phyloP scores from a whole-genome alignment of 495 filamentous ascomycete species.

The Podospora fimiseda region DNA sequence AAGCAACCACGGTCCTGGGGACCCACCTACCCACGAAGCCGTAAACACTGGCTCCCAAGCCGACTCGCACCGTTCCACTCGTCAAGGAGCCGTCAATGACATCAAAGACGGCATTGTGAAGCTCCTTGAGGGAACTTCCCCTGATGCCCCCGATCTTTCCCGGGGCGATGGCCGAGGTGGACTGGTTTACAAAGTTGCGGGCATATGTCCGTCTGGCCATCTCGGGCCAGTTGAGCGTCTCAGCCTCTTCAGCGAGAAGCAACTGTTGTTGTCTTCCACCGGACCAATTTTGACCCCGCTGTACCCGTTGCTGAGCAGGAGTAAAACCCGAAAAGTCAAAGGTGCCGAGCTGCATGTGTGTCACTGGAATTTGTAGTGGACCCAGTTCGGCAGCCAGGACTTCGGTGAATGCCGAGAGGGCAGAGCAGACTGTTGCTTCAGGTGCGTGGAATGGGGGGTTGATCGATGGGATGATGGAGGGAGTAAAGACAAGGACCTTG shows the following conservation, averaged over 20 bases:
- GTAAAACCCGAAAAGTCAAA: constrained; percentile 59
- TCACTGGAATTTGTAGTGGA: constrained; percentile 65
- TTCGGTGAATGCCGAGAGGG: constrained; percentile 70
- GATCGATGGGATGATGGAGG: constrained; percentile 76
- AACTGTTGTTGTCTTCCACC: constrained; percentile 9
- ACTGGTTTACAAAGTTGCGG: constrained; percentile 50
- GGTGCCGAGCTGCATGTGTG: constrained; percentile 78
- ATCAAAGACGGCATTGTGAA: constrained; percentile 85
- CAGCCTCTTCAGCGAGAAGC: constrained; percentile 43
- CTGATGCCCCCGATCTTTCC: constrained; percentile 42
- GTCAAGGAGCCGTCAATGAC: constrained; percentile 52
- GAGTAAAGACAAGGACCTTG: constrained; percentile 73
- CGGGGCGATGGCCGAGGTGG: constrained; percentile 36
- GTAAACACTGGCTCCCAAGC: constrained; percentile 74
- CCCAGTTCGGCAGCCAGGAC: constrained; percentile 71
- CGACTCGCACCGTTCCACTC: constrained; percentile 60
- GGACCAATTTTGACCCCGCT: constrained; percentile 10
- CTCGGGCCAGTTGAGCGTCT: constrained; percentile 61
- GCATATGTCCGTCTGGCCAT: constrained; percentile 47
- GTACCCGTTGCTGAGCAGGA: constrained; percentile 31
- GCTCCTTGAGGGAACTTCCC: constrained; percentile 63
- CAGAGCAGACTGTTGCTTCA: constrained; percentile 71
- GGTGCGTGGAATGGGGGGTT: constrained; percentile 77
- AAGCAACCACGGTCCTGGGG: constrained; percentile 69
- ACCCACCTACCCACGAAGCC: constrained; percentile 79